Evolutionary conservation across 2,329 filamentous ascomycete species (phyloP).

Genomic region (Lachnellula cervina): DNA sequence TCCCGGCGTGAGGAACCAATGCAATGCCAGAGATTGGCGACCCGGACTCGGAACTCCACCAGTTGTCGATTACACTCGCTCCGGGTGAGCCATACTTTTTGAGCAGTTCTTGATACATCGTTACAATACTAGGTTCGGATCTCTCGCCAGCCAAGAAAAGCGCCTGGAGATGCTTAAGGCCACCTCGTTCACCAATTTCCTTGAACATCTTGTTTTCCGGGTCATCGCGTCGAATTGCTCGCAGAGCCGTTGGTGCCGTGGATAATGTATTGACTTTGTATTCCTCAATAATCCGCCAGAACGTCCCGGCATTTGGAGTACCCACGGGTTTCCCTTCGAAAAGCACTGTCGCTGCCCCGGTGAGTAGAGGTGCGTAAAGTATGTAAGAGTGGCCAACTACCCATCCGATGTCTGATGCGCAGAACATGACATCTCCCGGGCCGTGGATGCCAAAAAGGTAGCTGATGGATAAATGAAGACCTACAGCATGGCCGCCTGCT

Average conservation of each 20-base stretch:
- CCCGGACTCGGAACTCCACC: slow-evolving; percentile 70
- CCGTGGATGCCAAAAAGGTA: slow-evolving; percentile 80
- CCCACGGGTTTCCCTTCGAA: slow-evolving; percentile 94
- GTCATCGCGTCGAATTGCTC: slow-evolving; percentile 83
- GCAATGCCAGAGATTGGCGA: slow-evolving; percentile 64
- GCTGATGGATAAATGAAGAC: slow-evolving; percentile 73
- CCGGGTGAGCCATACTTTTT: slow-evolving; percentile 57
- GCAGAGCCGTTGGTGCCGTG: slow-evolving; percentile 81
- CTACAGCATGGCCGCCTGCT: slow-evolving; percentile 82
- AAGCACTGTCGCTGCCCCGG: slow-evolving; percentile 78
- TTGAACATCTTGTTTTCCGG: slow-evolving; percentile 65
- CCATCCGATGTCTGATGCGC: slow-evolving; percentile 85
- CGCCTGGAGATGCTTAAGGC: slow-evolving; percentile 65
- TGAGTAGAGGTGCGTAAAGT: slow-evolving; percentile 79
- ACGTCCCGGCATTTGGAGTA: slow-evolving; percentile 79
- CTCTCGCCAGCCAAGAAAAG: slow-evolving; percentile 86
- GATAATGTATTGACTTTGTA: slow-evolving; percentile 81
- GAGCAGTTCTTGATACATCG: slow-evolving; percentile 73
- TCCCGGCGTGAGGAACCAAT: slow-evolving; percentile 57
- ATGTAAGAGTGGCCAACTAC: slow-evolving; percentile 85
- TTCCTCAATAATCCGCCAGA: slow-evolving; percentile 83
- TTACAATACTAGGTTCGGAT: slow-evolving; percentile 80
- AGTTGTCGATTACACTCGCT: slow-evolving; percentile 64
- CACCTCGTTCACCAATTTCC: slow-evolving; percentile 59
- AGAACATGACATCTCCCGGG: slow-evolving; percentile 70